Evolutionary conservation across 768 basidiomycete genomes (phyloP).

Genomic region (Suillus americanus): DNA sequence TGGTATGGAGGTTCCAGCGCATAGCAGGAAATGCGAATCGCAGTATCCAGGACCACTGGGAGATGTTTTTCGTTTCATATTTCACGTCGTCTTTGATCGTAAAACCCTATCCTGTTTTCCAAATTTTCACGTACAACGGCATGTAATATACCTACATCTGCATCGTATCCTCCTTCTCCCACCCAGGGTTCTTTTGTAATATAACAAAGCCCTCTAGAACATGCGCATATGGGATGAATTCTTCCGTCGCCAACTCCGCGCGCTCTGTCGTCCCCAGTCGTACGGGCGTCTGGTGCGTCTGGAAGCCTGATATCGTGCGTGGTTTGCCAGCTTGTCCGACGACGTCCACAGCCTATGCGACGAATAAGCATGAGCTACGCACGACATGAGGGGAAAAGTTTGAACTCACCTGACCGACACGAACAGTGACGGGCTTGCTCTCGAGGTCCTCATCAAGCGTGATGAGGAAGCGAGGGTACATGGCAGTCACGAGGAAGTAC

Average conservation of each 20-base stretch:
- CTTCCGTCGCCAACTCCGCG: slow-evolving; percentile 95
- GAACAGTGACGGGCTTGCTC: slow-evolving; percentile 83
- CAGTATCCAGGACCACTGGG: not conserved
- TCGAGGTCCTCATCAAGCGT: slow-evolving; percentile 92
- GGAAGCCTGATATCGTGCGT: slow-evolving; percentile 95
- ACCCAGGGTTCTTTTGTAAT: slow-evolving; percentile 88
- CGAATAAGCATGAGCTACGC: not conserved
- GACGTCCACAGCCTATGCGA: slow-evolving; percentile 83
- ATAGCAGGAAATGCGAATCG: not conserved
- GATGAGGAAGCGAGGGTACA: slow-evolving; percentile 99
- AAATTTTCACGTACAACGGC: not conserved
- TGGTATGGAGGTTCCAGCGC: not conserved
- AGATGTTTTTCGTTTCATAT: not conserved
- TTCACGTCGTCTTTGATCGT: not conserved
- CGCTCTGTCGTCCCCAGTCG: slow-evolving; percentile 92
- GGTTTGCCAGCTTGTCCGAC: slow-evolving; percentile 98
- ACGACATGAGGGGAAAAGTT: not conserved
- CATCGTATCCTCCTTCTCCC: slow-evolving; percentile 85
- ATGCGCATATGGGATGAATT: slow-evolving; percentile 87
- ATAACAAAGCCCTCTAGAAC: slow-evolving; percentile 94
- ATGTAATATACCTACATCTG: slow-evolving; percentile 48
- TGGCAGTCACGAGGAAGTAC: slow-evolving; percentile 91
- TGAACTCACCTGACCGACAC: slow-evolving; percentile 79
- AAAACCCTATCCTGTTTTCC: not conserved
- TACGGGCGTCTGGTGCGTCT: slow-evolving; percentile 96